Evolutionary conservation across 176 grass and related monocot genomes (phyloP).

Genomic region (Themeda triandra): DNA sequence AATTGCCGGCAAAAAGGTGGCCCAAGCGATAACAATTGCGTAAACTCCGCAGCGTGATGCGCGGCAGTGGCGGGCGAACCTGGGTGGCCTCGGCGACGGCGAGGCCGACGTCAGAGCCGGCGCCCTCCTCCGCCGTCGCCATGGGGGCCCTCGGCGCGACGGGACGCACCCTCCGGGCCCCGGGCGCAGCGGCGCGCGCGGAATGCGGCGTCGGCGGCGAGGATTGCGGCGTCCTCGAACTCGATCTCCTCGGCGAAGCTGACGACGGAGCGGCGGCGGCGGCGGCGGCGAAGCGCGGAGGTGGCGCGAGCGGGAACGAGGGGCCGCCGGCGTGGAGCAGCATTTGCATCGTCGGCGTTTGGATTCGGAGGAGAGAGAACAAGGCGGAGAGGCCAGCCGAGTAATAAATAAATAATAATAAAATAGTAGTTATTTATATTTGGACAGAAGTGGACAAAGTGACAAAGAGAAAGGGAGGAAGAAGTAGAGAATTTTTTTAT

Average conservation of each 20-base stretch:
- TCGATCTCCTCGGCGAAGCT: background rate
- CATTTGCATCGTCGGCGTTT: slow-evolving; percentile 19
- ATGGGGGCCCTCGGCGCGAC: slow-evolving; percentile 6
- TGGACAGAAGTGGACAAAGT: too few relatives aligned
- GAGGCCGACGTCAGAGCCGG: background rate
- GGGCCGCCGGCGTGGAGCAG: slow-evolving; percentile 18
- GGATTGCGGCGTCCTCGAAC: background rate
- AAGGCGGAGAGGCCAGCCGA: background rate
- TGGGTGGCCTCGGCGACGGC: background rate
- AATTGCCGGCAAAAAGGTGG: background rate
- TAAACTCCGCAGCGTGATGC: background rate
- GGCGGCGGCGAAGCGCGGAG: background rate
- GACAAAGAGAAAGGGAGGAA: too few relatives aligned
- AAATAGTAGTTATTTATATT: background rate
- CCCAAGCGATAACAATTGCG: background rate
- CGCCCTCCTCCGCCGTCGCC: slow-evolving; percentile 7
- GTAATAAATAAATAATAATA: too few relatives aligned
- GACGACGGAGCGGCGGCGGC: too few relatives aligned
- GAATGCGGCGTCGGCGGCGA: background rate
- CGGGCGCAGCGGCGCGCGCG: background rate
- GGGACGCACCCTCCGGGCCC: background rate
- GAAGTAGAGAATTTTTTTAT: too few relatives aligned
- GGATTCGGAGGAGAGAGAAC: background rate
- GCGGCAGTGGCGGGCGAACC: slow-evolving; percentile 22
- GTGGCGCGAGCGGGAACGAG: background rate